Conservation (phyloP, 768 basidiomycete species). For the Mycena leptocephala region DNA sequence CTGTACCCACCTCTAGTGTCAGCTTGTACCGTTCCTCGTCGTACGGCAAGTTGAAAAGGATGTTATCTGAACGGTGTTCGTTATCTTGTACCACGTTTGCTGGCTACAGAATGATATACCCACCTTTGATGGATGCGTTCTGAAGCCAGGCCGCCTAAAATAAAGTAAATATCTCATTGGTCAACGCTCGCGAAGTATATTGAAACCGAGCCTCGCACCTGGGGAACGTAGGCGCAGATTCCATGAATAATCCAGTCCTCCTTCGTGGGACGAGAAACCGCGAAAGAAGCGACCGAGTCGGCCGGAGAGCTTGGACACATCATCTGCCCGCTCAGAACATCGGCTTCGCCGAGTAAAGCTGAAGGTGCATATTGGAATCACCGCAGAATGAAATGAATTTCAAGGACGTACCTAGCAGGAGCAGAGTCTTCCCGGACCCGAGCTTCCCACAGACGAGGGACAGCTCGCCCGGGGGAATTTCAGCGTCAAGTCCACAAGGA, state of each 20-base stretch:
- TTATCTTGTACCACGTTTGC: not conserved
- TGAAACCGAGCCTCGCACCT: slow-evolving; percentile 57
- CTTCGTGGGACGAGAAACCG: slow-evolving; percentile 54
- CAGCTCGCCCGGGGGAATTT: slow-evolving; percentile 88
- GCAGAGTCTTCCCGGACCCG: slow-evolving; percentile 90
- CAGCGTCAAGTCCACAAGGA: slow-evolving; percentile 82
- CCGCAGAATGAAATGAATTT: not conserved
- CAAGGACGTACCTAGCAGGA: slow-evolving; percentile 70
- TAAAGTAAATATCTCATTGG: slow-evolving; percentile 28
- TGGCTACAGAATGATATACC: not conserved
- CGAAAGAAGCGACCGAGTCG: slow-evolving; percentile 78
- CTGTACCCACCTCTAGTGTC: slow-evolving; percentile 77
- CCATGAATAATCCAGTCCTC: slow-evolving; percentile 86
- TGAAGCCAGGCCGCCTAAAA: slow-evolving; percentile 77
- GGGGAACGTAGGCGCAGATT: slow-evolving; percentile 91
- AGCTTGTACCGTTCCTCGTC: slow-evolving; percentile 81
- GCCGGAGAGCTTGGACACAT: slow-evolving; percentile 89
- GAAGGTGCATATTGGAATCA: not conserved
- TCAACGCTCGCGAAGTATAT: slow-evolving; percentile 48
- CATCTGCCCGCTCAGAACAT: slow-evolving; percentile 85
- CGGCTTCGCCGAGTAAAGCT: slow-evolving; percentile 91
- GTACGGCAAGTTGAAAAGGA: slow-evolving; percentile 85
- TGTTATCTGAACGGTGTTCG: slow-evolving; percentile 67
- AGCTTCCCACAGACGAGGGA: slow-evolving; percentile 92
- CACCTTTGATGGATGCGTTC: slow-evolving; percentile 76